phyloP scores from a whole-genome alignment of 2,329 filamentous ascomycete species.

The Dothistroma pini region DNA sequence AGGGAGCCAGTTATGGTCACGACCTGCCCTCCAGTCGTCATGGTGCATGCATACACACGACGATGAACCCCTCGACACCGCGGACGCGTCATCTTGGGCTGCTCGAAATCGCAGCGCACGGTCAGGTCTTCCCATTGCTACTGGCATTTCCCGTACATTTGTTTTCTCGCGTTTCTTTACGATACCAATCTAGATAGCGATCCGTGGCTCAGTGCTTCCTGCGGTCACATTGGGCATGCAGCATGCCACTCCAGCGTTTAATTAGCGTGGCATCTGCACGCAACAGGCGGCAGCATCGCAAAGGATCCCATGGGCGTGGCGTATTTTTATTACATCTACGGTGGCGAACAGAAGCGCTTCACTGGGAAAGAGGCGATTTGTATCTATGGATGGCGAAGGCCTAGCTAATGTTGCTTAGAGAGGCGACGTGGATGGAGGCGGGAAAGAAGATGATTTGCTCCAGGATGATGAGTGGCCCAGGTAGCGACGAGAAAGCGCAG shows the following conservation, averaged over 20 bases:
- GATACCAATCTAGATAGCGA: conserved; percentile 30
- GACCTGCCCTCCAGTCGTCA: conserved; percentile 5
- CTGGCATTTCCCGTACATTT: conserved; percentile 8
- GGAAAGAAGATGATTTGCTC: background rate
- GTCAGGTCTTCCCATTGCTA: background rate
- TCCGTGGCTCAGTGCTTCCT: conserved; percentile 2
- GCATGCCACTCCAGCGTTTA: conserved; percentile 26
- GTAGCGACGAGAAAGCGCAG: background rate
- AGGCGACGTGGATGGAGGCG: background rate
- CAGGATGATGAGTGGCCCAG: background rate
- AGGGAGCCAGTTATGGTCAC: conserved; percentile 18
- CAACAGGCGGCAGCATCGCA: conserved; percentile 35
- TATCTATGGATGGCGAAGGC: conserved; percentile 4
- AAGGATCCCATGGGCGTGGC: conserved; percentile 19
- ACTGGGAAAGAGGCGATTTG: background rate
- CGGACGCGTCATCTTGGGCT: background rate
- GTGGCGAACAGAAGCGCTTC: background rate
- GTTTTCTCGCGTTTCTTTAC: conserved; percentile 17
- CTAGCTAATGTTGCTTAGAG: conserved; percentile 9
- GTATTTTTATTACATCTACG: conserved; percentile 11
- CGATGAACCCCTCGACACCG: background rate
- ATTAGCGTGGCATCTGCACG: conserved; percentile 37
- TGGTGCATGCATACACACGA: background rate
- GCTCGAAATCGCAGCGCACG: background rate
- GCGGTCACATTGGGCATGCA: background rate